Base-by-base conservation (phyloP, 2,329 filamentous ascomycete genomes). In the Fusarium sp. region DNA sequence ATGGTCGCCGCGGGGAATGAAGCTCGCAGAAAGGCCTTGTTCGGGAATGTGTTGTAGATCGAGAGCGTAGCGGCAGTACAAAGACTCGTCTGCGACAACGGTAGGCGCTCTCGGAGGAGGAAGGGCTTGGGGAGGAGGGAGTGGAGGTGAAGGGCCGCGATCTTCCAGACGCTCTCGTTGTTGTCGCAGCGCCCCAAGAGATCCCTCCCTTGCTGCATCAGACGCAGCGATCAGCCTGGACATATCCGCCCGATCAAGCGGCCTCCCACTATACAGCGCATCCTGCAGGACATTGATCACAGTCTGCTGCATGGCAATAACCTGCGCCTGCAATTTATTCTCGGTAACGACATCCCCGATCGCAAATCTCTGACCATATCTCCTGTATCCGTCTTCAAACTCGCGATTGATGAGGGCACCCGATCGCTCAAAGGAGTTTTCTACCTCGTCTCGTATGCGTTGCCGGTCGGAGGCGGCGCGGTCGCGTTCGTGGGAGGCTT, bases 211-310 rank as follows among this genome's bases (percentile, higher is more conserved):
- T 12, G 73, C 73, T 2, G 73, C 69, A 25, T 75, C 65, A 9
- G 73, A 74, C 1, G 73, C 73, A 15, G 71, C 73, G 18, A 75
- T 57, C 2, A 75, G 70, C 32, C 65, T 54, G 8, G 65, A 67
- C 73, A 75, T 75, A 30, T 75, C 73, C 12, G 46, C 45, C 11
- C 67, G 65, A 8, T 73, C 71, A 40, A 75, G 71, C 20, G 65
- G 67, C 2, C 73, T 60, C 24, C 69, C 73, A 49, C 63, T 55
- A 11, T 69, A 67, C 0, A 75, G 48, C 15, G 73, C 73, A 52
- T 75, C 73, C 29, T 75, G 73, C 0, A 75, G 47, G 12, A 75
- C 73, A 29, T 73, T 65, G 25, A 75, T 75, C 16, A 75, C 73
- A 13, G 73, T 75, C 49, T 75, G 73, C 48, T 75, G 73, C 15